These are phyloP conservation scores for Curvularia sp. DNA, from an alignment of 2,329 filamentous ascomycete genomes.

Conservation along the genomic window DNA sequence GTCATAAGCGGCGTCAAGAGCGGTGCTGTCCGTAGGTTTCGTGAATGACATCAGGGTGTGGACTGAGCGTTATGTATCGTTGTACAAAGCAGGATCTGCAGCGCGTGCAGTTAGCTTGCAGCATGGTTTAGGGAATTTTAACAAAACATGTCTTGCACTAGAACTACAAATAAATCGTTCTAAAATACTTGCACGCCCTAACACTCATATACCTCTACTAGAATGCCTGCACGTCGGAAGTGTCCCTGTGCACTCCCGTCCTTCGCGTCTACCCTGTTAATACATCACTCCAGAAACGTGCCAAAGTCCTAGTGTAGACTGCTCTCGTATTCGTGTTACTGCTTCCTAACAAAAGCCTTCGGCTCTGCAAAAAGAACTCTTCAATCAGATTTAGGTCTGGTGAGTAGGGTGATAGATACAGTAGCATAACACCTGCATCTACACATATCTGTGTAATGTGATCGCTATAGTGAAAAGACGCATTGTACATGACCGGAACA, in stretches of 20 bases:
- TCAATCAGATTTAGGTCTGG: slow-evolving; percentile 51
- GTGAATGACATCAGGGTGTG: too few relatives aligned
- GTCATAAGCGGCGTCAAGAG: too few relatives aligned
- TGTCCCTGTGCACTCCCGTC: not conserved
- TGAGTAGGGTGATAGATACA: slow-evolving; percentile 48
- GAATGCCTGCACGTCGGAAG: not conserved
- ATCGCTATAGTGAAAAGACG: slow-evolving; percentile 22
- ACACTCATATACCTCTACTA: too few relatives aligned
- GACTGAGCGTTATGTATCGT: too few relatives aligned
- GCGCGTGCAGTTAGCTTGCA: too few relatives aligned
- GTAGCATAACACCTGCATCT: slow-evolving; percentile 41
- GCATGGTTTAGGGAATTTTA: too few relatives aligned
- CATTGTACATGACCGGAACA: slow-evolving; percentile 23
- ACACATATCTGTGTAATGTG: slow-evolving; percentile 30
- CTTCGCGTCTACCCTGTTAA: slow-evolving; percentile 34
- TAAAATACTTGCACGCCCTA: too few relatives aligned
- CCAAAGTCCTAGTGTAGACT: slow-evolving; percentile 32
- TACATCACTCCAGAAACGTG: slow-evolving; percentile 38
- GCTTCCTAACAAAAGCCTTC: slow-evolving; percentile 44
- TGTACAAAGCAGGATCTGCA: too few relatives aligned
- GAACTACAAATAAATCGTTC: too few relatives aligned
- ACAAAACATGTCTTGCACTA: too few relatives aligned
- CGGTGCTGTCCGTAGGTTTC: too few relatives aligned
- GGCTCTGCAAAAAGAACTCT: slow-evolving; percentile 52
- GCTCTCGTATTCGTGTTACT: slow-evolving; percentile 25